Evolutionary conservation across 768 basidiomycete genomes (phyloP).

Genomic region (Podaxis pistillaris): DNA sequence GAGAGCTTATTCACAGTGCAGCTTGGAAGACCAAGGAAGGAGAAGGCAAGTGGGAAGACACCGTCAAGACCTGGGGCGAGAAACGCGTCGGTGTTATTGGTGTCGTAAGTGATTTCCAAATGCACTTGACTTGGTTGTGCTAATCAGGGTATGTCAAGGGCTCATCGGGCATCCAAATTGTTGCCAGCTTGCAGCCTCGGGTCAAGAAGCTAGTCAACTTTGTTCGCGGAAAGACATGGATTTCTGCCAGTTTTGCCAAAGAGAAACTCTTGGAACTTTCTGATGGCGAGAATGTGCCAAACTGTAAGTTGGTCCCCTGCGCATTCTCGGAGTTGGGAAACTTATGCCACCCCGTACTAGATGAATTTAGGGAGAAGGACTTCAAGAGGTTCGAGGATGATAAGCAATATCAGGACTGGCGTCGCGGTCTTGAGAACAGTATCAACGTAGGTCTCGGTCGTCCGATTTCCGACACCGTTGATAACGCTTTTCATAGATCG

Average conservation of each 20-base stretch:
- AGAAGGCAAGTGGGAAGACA: constrained; percentile 40
- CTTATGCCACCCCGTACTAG: constrained; percentile 23
- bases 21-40: constrained; percentile 47
- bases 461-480: neutral
- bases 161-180: constrained; percentile 61
- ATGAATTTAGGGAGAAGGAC: constrained; percentile 50
- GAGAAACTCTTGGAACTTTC: constrained; percentile 39
- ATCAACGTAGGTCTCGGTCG: constrained; percentile 40
- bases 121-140: neutral
- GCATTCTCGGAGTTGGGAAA: neutral
- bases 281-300: constrained; percentile 35
- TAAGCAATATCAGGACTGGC: constrained; percentile 45
- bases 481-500: constrained; percentile 25
- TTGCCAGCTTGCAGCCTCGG: constrained; percentile 53
- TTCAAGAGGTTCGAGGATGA: constrained; percentile 48
- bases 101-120: constrained; percentile 38
- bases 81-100: constrained; percentile 60
- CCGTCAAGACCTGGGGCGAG: constrained; percentile 45
- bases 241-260: constrained; percentile 43
- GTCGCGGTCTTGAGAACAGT: constrained; percentile 44
- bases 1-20: constrained; percentile 62
- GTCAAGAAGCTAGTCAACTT: constrained; percentile 51
- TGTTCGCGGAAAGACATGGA: constrained; percentile 61
- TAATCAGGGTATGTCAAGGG: constrained; percentile 35
- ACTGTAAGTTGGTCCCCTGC: constrained; percentile 34